phyloP scores from a whole-genome alignment of 345 rosid genomes.

The Arabis hirsuta region DNA sequence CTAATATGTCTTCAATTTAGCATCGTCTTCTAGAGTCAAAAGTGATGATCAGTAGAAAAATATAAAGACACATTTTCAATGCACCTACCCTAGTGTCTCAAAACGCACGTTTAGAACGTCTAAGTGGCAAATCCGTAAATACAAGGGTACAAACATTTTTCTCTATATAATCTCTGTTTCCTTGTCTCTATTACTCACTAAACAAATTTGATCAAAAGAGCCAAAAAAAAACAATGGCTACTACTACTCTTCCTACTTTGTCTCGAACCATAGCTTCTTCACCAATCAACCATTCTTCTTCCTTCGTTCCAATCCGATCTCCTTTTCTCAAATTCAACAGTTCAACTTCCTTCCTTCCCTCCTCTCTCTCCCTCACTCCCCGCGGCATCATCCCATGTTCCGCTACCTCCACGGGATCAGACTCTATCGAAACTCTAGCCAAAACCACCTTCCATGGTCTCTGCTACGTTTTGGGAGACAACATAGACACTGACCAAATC shows the following conservation, averaged over 20 bases:
- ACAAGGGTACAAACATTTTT: not conserved
- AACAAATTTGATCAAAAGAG: not conserved
- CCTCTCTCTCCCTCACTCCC: slow-evolving; percentile 28
- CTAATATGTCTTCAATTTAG: not conserved
- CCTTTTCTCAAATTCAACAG: slow-evolving; percentile 27
- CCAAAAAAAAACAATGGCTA: slow-evolving; percentile 36
- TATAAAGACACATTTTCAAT: not conserved
- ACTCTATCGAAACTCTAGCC: slow-evolving; percentile 12
- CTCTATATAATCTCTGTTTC: slow-evolving; percentile 15
- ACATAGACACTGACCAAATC: slow-evolving; percentile 94
- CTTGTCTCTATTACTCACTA: not conserved
- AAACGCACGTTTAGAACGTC: slow-evolving; percentile 37
- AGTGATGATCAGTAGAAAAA: too few species aligned
- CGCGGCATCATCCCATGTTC: slow-evolving; percentile 29
- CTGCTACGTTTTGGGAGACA: slow-evolving; percentile 84
- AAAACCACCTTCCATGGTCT: slow-evolving; percentile 67
- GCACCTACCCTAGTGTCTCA: slow-evolving; percentile 32
- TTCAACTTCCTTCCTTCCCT: not conserved
- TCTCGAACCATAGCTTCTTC: slow-evolving; percentile 28
- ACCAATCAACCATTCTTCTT: slow-evolving; percentile 20
- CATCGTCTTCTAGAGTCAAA: too few species aligned
- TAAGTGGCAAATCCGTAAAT: slow-evolving; percentile 36
- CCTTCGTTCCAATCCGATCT: not conserved
- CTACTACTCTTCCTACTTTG: slow-evolving; percentile 36
- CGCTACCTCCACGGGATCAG: slow-evolving; percentile 9